These are phyloP conservation scores for Zygosaccharomyces sapae DNA, from an alignment of 1,139 yeast species.

Conservation along the genomic window DNA sequence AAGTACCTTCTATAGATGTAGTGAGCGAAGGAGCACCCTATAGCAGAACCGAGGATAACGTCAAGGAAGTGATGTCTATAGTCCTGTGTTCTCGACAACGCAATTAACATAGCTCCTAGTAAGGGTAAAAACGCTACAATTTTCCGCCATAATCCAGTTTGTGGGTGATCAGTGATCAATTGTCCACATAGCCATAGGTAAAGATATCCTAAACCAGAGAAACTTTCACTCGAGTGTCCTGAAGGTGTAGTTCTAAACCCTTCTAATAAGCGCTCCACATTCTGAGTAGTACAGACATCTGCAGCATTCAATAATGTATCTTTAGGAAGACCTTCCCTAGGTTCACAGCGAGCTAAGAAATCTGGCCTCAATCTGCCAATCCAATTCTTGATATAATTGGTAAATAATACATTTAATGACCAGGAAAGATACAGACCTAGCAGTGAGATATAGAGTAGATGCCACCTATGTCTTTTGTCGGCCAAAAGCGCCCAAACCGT, in stretches of 20 bases:
- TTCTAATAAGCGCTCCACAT: conserved; percentile 47
- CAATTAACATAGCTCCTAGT: conserved; percentile 60
- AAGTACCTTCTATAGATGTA: conserved; percentile 48
- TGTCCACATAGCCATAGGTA: conserved; percentile 67
- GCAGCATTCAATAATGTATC: conserved; percentile 49
- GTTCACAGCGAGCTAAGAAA: conserved; percentile 68
- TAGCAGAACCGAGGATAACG: conserved; percentile 52
- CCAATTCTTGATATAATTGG: conserved; percentile 65
- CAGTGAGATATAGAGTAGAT: conserved; percentile 46
- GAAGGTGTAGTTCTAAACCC: conserved; percentile 80
- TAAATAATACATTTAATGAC: conserved; percentile 50
- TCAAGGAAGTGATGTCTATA: conserved; percentile 77
- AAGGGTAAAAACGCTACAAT: conserved; percentile 42
- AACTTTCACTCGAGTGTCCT: conserved; percentile 66
- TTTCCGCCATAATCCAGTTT: conserved; percentile 55
- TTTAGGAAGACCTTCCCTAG: conserved; percentile 45
- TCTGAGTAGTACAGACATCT: conserved; percentile 60
- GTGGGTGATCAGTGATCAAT: conserved; percentile 41
- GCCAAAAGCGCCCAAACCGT: conserved; percentile 38
- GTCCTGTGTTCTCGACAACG: conserved; percentile 70
- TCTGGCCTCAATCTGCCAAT: conserved; percentile 80
- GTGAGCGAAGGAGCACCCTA: conserved; percentile 48
- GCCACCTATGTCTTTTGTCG: conserved; percentile 41
- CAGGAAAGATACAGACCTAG: conserved; percentile 52
- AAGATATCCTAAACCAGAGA: conserved; percentile 62